Base-by-base conservation (phyloP, 2,329 filamentous ascomycete species). In the Trichoderma koningii region DNA sequence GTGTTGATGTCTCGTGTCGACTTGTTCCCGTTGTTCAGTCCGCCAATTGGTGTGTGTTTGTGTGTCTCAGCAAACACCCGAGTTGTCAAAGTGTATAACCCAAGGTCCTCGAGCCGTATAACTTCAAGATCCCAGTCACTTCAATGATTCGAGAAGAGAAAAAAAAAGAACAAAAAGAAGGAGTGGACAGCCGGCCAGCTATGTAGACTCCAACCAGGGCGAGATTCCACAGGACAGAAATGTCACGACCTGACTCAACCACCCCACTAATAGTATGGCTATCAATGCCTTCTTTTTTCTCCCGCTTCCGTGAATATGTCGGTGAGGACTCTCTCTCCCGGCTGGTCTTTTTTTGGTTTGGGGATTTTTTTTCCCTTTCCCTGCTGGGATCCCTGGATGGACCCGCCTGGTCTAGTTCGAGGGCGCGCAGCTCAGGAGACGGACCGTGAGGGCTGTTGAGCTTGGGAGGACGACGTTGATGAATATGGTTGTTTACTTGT, bases 241-340 rank as follows among this genome's bases (percentile, higher is more conserved):
- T 23, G 47, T 66, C 28, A 61, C 65, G 47, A 42, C 41, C 42
- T 42, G 47, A 23, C 48, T 26, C 50, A 47, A 26, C 21, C 4
- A 52, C 63, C 59, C 63, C 63, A 62, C 63, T 60, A 67, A 28
- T 38, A 38, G 34, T 38, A 38, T 14, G 34, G 28, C 45, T 34
- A 52, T 52, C 50, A 51, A 61, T 60, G 56, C 30, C 30, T 30
- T 9, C 45, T 38, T 51, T 44, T 60, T 44, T 30, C 34, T 38
- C 34, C 12, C 34, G 10, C 34, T 38, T 3, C 34, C 9, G 30
- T 38, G 34, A 38, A 38, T 42, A 60, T 65, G 67, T 68, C 67
- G 67, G 67, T 68, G 67, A 68, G 64, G 66, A 68, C 21, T 23
- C 21, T 23, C 21, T 67, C 42, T 51, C 50, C 65, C 55, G 57